A percentile compares a stretch with the other conserved stretches of the same genome.
Conservation (phyloP, 495 filamentous ascomycete species). For the Neurospora sp. region DNA sequence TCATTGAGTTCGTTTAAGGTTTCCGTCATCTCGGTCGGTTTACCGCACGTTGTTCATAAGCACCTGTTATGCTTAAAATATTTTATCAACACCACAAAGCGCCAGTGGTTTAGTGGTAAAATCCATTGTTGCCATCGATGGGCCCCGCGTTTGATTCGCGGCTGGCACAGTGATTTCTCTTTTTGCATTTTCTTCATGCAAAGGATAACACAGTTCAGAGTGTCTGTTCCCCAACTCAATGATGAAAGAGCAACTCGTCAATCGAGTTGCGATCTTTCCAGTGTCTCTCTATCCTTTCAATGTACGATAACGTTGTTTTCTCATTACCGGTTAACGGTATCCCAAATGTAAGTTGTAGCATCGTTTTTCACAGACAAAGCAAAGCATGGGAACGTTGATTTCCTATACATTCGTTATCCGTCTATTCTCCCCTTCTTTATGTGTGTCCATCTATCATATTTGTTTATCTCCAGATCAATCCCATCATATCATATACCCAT, state of each 20-base stretch:
- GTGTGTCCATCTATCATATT: neutral
- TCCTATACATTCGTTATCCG: neutral
- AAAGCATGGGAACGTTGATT: neutral
- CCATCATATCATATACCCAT: neutral
- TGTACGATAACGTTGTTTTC: neutral
- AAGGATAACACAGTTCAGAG: neutral
- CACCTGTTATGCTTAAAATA: too few relatives aligned
- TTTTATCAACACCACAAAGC: neutral
- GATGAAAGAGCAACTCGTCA: neutral
- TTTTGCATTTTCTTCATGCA: too few relatives aligned
- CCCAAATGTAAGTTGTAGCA: neutral
- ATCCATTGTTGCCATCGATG: conserved; percentile 45
- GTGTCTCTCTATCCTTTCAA: neutral
- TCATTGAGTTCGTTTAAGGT: neutral
- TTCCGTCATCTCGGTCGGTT: too few relatives aligned
- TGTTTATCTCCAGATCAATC: neutral
- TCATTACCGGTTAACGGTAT: neutral
- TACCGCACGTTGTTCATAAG: too few relatives aligned
- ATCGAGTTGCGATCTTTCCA: neutral
- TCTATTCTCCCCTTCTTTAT: neutral
- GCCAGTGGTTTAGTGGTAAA: conserved; percentile 4
- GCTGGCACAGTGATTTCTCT: conserved; percentile 23
- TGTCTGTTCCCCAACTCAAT: neutral
- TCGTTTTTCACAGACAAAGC: neutral
- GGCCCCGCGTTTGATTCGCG: conserved; percentile 43